A percentile compares a stretch with the other conserved stretches of the same genome.
These are phyloP conservation scores for Phyllostachys edulis DNA, from an alignment of 176 grass and related monocot genomes.

Conservation along the genomic window DNA sequence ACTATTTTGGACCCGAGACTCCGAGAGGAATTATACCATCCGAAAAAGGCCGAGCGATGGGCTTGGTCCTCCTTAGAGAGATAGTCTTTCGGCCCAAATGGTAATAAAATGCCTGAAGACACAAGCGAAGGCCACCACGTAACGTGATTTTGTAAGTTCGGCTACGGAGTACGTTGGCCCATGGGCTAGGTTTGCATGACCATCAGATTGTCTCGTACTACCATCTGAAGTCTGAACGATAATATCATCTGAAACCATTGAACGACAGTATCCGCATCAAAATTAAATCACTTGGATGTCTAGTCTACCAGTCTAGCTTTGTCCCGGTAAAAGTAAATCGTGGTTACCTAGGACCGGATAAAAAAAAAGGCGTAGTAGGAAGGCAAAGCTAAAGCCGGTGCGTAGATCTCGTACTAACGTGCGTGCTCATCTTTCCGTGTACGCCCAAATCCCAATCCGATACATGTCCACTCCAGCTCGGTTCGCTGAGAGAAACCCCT, in stretches of 20 bases:
- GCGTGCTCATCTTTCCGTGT: neutral
- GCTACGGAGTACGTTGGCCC: neutral
- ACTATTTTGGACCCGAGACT: no score
- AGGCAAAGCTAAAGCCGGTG: slow-evolving; percentile 30
- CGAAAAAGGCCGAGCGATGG: no score
- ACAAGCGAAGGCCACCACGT: neutral
- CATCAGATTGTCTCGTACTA: neutral
- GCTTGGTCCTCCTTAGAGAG: no score
- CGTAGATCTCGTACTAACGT: neutral
- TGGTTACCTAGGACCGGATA: neutral
- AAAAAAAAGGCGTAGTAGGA: neutral
- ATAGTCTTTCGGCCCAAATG: neutral
- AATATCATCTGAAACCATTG: no score
- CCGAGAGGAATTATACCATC: neutral
- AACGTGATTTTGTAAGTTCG: neutral
- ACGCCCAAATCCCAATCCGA: neutral
- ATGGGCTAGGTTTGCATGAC: neutral
- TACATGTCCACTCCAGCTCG: slow-evolving; percentile 24
- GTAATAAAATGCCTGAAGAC: no score
- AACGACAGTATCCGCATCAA: no score
- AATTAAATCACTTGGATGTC: no score
- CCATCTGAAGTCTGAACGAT: no score
- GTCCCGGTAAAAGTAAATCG: neutral
- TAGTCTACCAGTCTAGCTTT: no score
- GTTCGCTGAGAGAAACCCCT: slow-evolving; percentile 14